Evolutionary conservation across 2,329 filamentous ascomycete species (phyloP).

Genomic region (Phaeosphaeria sp.): DNA sequence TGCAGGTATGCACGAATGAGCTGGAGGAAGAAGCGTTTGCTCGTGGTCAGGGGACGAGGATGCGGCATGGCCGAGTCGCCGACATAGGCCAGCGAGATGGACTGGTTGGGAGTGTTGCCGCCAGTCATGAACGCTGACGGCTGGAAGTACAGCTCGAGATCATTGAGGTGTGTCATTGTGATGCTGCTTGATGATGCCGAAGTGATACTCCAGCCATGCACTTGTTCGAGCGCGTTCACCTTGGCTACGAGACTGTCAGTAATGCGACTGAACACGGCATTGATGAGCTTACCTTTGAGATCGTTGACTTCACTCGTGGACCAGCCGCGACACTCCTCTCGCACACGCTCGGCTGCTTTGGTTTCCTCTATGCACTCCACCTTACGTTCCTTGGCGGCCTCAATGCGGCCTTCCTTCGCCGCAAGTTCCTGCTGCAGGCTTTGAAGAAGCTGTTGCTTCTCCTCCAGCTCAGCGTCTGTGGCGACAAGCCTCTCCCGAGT

Average conservation of each 20-base stretch:
- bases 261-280: not conserved
- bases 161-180: conserved; percentile 76
- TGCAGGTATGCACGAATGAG: conserved; percentile 73
- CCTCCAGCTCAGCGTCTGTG: conserved; percentile 72
- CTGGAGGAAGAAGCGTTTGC: conserved; percentile 78
- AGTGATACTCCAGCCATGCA: conserved; percentile 75
- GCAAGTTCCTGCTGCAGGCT: conserved; percentile 71
- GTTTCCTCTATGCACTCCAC: conserved; percentile 75
- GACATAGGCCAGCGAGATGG: conserved; percentile 75
- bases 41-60: conserved; percentile 64
- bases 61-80: conserved; percentile 64
- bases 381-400: conserved; percentile 70
- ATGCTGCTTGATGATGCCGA: conserved; percentile 64
- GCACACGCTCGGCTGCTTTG: conserved; percentile 78
- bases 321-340: conserved; percentile 90
- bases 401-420: conserved; percentile 70
- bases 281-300: conserved; percentile 71
- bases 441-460: conserved; percentile 72
- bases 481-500: conserved; percentile 72
- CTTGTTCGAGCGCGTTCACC: conserved; percentile 69
- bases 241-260: conserved; percentile 62
- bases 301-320: conserved; percentile 79
- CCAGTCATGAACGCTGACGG: conserved; percentile 63
- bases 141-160: conserved; percentile 77
- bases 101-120: conserved; percentile 51